Evolutionary conservation across 495 filamentous ascomycete genomes (phyloP).

Genomic region (Penicillium antarcticum): DNA sequence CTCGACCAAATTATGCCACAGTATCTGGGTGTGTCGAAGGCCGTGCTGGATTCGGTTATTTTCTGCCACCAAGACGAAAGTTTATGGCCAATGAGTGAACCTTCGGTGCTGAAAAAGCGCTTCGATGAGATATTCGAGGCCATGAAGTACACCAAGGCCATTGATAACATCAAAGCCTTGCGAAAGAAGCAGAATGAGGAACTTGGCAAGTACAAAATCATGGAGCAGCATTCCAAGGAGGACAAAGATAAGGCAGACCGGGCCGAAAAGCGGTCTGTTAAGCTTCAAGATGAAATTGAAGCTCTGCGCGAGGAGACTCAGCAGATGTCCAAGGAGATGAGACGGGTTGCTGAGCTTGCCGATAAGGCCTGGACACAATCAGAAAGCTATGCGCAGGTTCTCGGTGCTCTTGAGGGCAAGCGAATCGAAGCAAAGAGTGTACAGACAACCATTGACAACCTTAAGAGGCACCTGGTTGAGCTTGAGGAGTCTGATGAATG

Average conservation of each 20-base stretch:
- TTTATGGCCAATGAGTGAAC: constrained; percentile 95
- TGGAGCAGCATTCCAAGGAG: constrained; percentile 72
- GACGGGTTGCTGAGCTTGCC: constrained; percentile 51
- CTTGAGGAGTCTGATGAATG: constrained; percentile 75
- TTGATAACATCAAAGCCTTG: constrained; percentile 84
- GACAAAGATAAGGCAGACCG: constrained; percentile 83
- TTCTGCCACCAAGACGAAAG: constrained; percentile 99
- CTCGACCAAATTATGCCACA: constrained; percentile 80
- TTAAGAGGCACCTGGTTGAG: constrained; percentile 68
- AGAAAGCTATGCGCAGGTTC: constrained; percentile 56
- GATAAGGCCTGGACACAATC: constrained; percentile 60
- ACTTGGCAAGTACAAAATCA: constrained; percentile 63
- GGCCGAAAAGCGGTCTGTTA: constrained; percentile 58
- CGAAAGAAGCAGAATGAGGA: constrained; percentile 80
- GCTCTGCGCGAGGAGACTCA: constrained; percentile 54
- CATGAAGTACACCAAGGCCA: constrained; percentile 92
- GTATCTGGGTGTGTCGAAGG: constrained; percentile 84
- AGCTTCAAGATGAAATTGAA: constrained; percentile 73
- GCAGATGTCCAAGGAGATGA: constrained; percentile 54
- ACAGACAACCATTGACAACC: constrained; percentile 62
- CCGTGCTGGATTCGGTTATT: constrained; percentile 89
- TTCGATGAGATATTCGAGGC: constrained; percentile 99
- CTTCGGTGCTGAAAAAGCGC: constrained; percentile 75
- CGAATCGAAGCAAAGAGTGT: constrained; percentile 64
- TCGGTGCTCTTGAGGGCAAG: constrained; percentile 72